Conservation (phyloP, 2,329 filamentous ascomycete species). For the Colletotrichum magnum region DNA sequence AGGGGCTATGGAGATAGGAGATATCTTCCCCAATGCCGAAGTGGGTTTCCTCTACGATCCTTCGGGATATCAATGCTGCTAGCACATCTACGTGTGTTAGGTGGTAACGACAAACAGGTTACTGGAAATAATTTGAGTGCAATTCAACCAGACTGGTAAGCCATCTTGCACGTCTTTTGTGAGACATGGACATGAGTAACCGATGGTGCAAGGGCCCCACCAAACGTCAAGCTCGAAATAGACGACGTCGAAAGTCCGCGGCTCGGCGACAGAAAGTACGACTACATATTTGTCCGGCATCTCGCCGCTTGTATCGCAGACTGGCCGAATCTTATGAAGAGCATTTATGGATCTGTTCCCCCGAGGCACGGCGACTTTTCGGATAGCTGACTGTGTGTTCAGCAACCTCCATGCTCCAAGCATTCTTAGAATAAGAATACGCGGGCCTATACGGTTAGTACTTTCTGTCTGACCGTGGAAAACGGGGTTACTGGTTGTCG, state of each 20-base stretch:
- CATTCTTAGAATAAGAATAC: neutral
- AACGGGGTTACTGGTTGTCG: conserved; percentile 34
- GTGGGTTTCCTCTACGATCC: neutral
- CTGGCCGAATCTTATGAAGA: conserved; percentile 46
- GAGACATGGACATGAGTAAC: neutral
- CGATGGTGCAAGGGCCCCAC: conserved; percentile 43
- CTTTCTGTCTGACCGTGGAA: neutral
- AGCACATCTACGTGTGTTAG: conserved; percentile 46
- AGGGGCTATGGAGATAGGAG: conserved; percentile 58
- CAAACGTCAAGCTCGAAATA: conserved; percentile 54
- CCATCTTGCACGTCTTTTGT: neutral
- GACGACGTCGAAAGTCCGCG: conserved; percentile 52
- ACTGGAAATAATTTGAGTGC: conserved; percentile 49
- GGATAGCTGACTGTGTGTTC: neutral
- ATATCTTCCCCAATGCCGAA: conserved; percentile 10
- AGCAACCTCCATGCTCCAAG: conserved; percentile 45
- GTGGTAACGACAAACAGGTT: conserved; percentile 35
- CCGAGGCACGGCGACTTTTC: neutral
- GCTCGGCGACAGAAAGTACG: conserved; percentile 45
- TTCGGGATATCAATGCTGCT: conserved; percentile 26
- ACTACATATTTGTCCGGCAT: conserved; percentile 55
- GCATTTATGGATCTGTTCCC: conserved; percentile 43
- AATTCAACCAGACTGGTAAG: conserved; percentile 48
- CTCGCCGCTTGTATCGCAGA: conserved; percentile 51
- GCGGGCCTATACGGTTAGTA: neutral